Conservation (phyloP, 352 stramenopile species). For the Pythium plurisporium region DNA sequence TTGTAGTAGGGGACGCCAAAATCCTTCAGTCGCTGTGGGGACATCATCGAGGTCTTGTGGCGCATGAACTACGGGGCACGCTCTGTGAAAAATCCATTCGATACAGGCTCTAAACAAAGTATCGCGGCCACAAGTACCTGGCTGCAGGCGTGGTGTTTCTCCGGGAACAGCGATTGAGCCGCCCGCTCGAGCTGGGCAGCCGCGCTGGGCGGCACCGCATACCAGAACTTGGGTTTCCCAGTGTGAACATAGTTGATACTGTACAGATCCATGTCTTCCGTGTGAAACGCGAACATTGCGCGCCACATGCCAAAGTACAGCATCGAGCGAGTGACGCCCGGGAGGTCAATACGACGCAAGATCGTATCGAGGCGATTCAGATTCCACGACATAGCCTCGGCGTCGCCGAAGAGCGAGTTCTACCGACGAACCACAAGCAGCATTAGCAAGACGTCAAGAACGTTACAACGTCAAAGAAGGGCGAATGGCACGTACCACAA, state of each 20-base stretch:
- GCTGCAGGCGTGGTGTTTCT: slow-evolving; percentile 78
- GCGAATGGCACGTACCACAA: slow-evolving; percentile 42
- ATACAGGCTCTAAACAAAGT: too few species aligned
- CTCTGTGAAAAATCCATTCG: neutral
- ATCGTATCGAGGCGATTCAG: slow-evolving; percentile 87
- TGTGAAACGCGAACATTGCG: slow-evolving; percentile 93
- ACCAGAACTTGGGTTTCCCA: slow-evolving; percentile 93
- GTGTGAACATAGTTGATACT: slow-evolving; percentile 94
- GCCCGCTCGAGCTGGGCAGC: slow-evolving; percentile 77
- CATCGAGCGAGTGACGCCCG: slow-evolving; percentile 88
- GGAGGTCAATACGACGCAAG: slow-evolving; percentile 70
- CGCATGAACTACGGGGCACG: slow-evolving; percentile 75
- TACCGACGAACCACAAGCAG: slow-evolving; percentile 4
- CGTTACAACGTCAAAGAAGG: neutral
- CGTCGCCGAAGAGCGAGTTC: slow-evolving; percentile 81
- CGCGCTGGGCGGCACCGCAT: slow-evolving; percentile 75
- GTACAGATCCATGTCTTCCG: slow-evolving; percentile 93
- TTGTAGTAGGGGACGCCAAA: slow-evolving; percentile 82
- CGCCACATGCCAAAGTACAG: slow-evolving; percentile 94
- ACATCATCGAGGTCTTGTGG: slow-evolving; percentile 92
- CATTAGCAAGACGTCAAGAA: too few species aligned
- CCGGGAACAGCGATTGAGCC: slow-evolving; percentile 82
- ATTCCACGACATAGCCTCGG: slow-evolving; percentile 78
- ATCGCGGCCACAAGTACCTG: slow-evolving; percentile 30
- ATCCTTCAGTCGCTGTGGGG: slow-evolving; percentile 70